phyloP scores from a whole-genome alignment of 108 stramenopile genomes.

The Cyclostephanos tholiformis region DNA sequence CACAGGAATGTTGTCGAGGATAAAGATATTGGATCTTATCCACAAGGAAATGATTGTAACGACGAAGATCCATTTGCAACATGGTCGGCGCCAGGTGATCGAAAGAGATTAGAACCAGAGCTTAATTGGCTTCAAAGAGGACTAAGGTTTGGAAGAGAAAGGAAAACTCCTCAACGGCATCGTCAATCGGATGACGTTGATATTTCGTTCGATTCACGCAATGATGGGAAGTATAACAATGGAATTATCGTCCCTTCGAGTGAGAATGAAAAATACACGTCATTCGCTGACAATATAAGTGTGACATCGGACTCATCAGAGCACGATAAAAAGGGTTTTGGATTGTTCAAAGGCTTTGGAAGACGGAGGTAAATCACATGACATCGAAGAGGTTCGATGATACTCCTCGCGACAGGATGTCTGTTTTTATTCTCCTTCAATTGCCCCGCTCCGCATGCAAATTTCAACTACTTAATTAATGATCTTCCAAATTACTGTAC shows the following conservation, averaged over 20 bases:
- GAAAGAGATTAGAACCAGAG: constrained; percentile 13
- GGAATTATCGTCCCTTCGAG: not conserved
- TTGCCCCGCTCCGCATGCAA: not conserved
- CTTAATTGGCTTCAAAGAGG: constrained; percentile 36
- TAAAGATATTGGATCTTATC: not conserved
- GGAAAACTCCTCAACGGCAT: not conserved
- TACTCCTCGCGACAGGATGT: not conserved
- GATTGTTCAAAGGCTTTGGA: constrained; percentile 9
- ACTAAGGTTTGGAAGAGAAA: constrained; percentile 12
- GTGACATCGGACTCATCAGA: not conserved
- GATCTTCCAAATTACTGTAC: too few species aligned
- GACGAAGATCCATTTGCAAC: constrained; percentile 44
- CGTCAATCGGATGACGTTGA: not conserved
- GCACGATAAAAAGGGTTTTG: not conserved
- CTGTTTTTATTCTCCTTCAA: not conserved
- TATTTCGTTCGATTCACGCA: constrained; percentile 22
- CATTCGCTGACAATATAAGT: not conserved
- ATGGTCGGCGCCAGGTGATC: constrained; percentile 29
- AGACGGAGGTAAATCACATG: not conserved
- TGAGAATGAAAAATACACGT: not conserved
- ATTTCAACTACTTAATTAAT: not conserved
- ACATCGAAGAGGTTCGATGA: not conserved
- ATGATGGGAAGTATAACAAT: not conserved
- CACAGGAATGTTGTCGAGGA: not conserved
- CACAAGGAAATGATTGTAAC: constrained; percentile 22